phyloP scores from a whole-genome alignment of 495 filamentous ascomycete genomes.

The Neurospora sp. region DNA sequence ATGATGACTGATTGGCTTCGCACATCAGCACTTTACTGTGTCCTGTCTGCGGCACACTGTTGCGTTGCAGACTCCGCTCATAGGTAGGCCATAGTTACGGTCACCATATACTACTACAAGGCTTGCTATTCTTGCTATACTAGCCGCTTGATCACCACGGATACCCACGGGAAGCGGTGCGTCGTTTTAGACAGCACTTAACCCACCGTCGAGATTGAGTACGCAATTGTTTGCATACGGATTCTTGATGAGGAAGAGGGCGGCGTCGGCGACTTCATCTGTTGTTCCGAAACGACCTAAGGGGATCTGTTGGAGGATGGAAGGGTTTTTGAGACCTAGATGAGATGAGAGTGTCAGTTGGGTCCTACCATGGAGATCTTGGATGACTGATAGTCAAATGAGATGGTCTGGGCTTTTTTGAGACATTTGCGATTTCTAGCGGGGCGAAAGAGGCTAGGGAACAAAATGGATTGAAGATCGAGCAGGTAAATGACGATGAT shows the following conservation, averaged over 20 bases:
- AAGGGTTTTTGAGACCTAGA: conserved; percentile 17
- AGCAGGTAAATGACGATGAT: background rate
- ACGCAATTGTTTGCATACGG: conserved; percentile 77
- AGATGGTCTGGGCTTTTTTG: background rate
- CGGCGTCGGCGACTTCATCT: conserved; percentile 72
- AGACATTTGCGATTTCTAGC: background rate
- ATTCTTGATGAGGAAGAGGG: conserved; percentile 66
- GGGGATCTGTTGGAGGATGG: conserved; percentile 42
- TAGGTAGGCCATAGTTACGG: background rate
- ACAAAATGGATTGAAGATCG: background rate
- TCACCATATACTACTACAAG: background rate
- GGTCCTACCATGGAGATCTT: background rate
- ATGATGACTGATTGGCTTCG: conserved; percentile 20
- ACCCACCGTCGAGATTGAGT: conserved; percentile 75
- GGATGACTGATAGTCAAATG: background rate
- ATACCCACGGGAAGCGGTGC: background rate
- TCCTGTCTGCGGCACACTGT: background rate
- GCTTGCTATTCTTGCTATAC: background rate
- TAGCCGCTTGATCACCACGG: background rate
- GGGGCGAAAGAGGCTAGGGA: background rate
- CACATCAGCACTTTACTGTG: background rate
- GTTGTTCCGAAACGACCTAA: conserved; percentile 57
- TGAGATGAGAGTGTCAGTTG: background rate
- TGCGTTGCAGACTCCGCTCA: background rate
- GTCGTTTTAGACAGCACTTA: conserved; percentile 51